phyloP scores from a whole-genome alignment of 2,329 filamentous ascomycete genomes.

The Penicillium paneum region DNA sequence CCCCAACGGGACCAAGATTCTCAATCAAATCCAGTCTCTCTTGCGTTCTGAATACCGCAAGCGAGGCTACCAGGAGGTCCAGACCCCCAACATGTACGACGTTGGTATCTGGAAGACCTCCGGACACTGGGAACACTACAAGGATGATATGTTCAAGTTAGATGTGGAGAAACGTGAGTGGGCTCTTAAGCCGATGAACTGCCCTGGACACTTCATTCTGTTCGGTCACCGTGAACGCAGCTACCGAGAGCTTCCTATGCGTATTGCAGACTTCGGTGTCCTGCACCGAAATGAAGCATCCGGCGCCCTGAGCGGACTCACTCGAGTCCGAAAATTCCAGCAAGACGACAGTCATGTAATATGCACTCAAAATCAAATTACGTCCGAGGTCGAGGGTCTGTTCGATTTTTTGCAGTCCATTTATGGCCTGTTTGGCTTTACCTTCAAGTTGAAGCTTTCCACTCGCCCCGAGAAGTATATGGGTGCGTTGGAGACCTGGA shows the following conservation, averaged over 20 bases:
- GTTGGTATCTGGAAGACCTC: conserved; percentile 89
- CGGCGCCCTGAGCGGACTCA: conserved; percentile 84
- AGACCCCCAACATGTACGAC: conserved; percentile 96
- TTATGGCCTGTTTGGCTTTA: conserved; percentile 79
- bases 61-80: conserved; percentile 91
- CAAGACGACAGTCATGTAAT: conserved; percentile 98
- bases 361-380: conserved; percentile 58
- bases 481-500: conserved; percentile 82
- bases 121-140: conserved; percentile 90
- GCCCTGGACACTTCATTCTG: conserved; percentile 87
- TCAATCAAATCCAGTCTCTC: conserved; percentile 80
- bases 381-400: conserved; percentile 71
- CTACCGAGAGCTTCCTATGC: conserved; percentile 84
- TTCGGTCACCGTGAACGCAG: conserved; percentile 79
- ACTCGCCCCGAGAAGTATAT: conserved; percentile 87
- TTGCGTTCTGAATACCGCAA: conserved; percentile 86
- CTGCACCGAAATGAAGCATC: conserved; percentile 94
- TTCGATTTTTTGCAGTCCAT: conserved; percentile 84
- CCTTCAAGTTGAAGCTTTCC: conserved; percentile 91
- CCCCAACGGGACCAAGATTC: conserved; percentile 88
- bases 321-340: conserved; percentile 74
- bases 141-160: conserved; percentile 94
- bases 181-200: conserved; percentile 97
- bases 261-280: conserved; percentile 93
- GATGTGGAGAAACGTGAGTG: conserved; percentile 75